phyloP scores from a whole-genome alignment of 2,329 filamentous ascomycete species.

The Aspergillus caelatus region DNA sequence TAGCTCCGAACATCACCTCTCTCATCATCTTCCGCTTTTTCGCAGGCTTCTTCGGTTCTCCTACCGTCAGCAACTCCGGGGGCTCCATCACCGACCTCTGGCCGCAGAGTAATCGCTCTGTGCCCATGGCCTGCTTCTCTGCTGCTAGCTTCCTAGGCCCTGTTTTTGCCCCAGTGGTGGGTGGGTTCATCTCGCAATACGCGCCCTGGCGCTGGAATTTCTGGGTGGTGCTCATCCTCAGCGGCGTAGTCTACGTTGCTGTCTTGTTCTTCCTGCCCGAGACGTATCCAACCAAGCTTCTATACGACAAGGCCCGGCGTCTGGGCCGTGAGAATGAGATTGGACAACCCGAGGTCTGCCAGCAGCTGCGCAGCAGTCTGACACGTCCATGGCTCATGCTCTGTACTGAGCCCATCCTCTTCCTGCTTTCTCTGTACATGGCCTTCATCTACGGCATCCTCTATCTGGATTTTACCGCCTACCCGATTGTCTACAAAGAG shows the following conservation, averaged over 20 bases:
- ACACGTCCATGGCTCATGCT: constrained; percentile 49
- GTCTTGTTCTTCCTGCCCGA: background rate
- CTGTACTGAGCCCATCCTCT: constrained; percentile 50
- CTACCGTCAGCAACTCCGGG: constrained; percentile 60
- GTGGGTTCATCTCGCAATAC: constrained; percentile 25
- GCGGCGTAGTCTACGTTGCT: background rate
- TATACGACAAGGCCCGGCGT: background rate
- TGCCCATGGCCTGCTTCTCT: background rate
- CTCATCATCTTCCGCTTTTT: constrained; percentile 67
- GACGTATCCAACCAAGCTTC: background rate
- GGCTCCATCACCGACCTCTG: constrained; percentile 61
- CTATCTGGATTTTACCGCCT: constrained; percentile 53
- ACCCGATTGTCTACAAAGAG: constrained; percentile 50
- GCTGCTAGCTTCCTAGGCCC: constrained; percentile 56
- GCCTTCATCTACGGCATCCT: constrained; percentile 52
- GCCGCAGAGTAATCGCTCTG: constrained; percentile 36
- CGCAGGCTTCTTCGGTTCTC: constrained; percentile 60
- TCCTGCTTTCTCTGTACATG: constrained; percentile 48
- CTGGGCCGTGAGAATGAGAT: background rate
- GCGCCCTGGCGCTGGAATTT: background rate
- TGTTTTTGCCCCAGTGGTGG: constrained; percentile 65
- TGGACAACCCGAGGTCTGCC: background rate
- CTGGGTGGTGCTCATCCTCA: background rate
- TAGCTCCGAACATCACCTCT: constrained; percentile 30
- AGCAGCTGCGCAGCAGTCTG: constrained; percentile 23